Percentiles rank a stretch among this genome's conserved stretches.
Evolutionary conservation across 306 rosid species (phyloP).

Genomic region (Inga leiocalycina): DNA sequence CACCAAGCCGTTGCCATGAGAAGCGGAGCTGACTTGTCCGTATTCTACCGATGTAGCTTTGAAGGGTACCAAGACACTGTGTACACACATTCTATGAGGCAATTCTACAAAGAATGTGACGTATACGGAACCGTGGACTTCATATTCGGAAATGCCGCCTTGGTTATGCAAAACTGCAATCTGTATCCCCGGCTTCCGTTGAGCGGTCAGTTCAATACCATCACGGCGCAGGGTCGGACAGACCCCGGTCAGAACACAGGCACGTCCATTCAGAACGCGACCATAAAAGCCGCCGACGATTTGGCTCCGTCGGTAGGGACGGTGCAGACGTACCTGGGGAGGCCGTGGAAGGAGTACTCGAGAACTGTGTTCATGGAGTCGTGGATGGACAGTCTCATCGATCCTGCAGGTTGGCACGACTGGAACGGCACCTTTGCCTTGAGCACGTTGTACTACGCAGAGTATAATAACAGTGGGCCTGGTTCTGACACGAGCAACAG

Average conservation of each 20-base stretch:
- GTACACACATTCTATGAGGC: slow-evolving; percentile 52
- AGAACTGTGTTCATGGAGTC: slow-evolving; percentile 67
- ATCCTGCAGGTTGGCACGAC: slow-evolving; percentile 68
- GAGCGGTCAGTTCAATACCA: slow-evolving; percentile 46
- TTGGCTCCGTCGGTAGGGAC: slow-evolving; percentile 34
- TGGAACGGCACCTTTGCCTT: slow-evolving; percentile 71
- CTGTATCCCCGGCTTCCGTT: slow-evolving; percentile 44
- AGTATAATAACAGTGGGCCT: slow-evolving; percentile 59
- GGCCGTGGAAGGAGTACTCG: slow-evolving; percentile 85
- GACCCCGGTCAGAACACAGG: slow-evolving; percentile 56
- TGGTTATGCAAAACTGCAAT: slow-evolving; percentile 54
- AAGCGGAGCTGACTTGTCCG: slow-evolving; percentile 48
- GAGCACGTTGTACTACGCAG: slow-evolving; percentile 67
- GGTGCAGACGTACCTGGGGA: slow-evolving; percentile 59
- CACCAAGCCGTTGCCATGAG: slow-evolving; percentile 53
- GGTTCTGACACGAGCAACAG: slow-evolving; percentile 56
- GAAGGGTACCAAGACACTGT: slow-evolving; percentile 63
- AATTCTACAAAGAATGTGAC: slow-evolving; percentile 56
- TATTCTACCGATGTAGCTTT: slow-evolving; percentile 53
- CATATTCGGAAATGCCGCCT: slow-evolving; percentile 55
- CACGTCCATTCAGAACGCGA: slow-evolving; percentile 41
- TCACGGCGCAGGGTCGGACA: slow-evolving; percentile 58
- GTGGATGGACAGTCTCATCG: slow-evolving; percentile 52
- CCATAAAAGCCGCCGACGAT: slow-evolving; percentile 37
- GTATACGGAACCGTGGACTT: slow-evolving; percentile 55